Evolutionary conservation across 164 flowering plant species (phyloP), one percentile per base, ranked within the genome.

Genomic region (Tetracentron sinense): DNA sequence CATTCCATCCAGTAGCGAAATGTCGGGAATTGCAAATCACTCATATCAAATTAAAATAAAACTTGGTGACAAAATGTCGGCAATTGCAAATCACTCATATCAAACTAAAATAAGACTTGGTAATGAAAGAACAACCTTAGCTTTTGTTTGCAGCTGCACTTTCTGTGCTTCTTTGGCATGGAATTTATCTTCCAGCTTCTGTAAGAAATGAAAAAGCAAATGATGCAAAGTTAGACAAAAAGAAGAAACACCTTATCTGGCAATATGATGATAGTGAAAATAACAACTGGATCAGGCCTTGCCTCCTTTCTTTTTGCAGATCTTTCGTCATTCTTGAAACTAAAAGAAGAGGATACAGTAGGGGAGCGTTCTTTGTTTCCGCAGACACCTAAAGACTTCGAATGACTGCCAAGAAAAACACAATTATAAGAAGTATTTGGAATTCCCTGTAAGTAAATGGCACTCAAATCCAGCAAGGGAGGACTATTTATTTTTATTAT

Each of bases 301-400:
- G 65, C 98, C 93, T 93, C 88, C 78, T 79, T 93, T n/a, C 90
- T 74, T 77, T 81, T 90, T 68, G 74, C 84, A 31, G 83, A 94
- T 79, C 98, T 87, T 78, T 88, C 97, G 59, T 93, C 96, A 71
- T 87, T 82, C 67, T 82, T 87, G 72, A 93, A 83, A 66, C 72
- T 86, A 67, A 93, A 93, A 33, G 91, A 75, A 63, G 77, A 74
- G 58, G 74, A 71, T 44, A 66, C 62, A 58, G 62, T 78, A 7
- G 81, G 68, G 52, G 81, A 58, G 42, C 65, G 75, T 63, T 72
- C 42, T 70, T 73, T 82, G 61, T 63, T 72, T 60, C 78, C 78
- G 42, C 58, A 66, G 27, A 63, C 44, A 31, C 16, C 67, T 58
- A 83, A 67, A 78, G 81, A 66, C 46, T 72, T 72, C 27, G 73